A percentile compares a stretch with the other conserved stretches of the same genome.
Conservation (phyloP, 176 grass and related monocot species). For the Carex littledalei region DNA sequence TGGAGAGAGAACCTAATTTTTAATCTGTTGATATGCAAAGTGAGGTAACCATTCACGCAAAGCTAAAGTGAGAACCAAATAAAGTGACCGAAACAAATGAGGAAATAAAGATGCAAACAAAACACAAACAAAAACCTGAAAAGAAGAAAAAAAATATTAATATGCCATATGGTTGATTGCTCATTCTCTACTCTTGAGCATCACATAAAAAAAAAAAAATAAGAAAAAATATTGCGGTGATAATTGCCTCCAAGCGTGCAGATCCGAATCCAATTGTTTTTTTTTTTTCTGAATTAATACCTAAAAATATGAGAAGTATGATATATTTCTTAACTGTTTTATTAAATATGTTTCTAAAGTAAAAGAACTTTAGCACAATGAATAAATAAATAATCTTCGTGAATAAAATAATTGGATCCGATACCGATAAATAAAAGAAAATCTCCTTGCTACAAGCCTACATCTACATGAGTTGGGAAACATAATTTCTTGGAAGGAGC, state of each 20-base stretch:
- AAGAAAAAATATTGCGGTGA: not conserved
- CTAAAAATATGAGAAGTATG: not conserved
- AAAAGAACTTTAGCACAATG: not conserved
- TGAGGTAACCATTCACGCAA: constrained; percentile 8
- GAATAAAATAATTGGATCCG: not conserved
- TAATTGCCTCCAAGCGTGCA: not conserved
- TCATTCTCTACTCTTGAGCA: not conserved
- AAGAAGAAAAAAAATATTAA: not conserved
- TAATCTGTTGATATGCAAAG: not conserved
- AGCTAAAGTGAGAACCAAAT: constrained; percentile 9
- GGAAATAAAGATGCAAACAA: not conserved
- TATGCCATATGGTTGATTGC: not conserved
- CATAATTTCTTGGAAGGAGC: not conserved
- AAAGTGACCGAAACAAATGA: not conserved
- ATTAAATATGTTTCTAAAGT: not conserved
- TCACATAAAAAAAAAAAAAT: not conserved
- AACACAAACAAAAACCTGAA: not conserved
- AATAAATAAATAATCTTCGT: not conserved
- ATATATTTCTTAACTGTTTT: not conserved
- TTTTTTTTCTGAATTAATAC: not conserved
- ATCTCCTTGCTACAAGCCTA: not conserved
- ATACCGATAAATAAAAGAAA: not conserved
- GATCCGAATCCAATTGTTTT: not conserved
- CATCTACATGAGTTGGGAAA: not conserved
- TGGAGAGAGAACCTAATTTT: constrained; percentile 1